phyloP scores from a whole-genome alignment of 2,329 filamentous ascomycete species.

The Cladosporium sp. region DNA sequence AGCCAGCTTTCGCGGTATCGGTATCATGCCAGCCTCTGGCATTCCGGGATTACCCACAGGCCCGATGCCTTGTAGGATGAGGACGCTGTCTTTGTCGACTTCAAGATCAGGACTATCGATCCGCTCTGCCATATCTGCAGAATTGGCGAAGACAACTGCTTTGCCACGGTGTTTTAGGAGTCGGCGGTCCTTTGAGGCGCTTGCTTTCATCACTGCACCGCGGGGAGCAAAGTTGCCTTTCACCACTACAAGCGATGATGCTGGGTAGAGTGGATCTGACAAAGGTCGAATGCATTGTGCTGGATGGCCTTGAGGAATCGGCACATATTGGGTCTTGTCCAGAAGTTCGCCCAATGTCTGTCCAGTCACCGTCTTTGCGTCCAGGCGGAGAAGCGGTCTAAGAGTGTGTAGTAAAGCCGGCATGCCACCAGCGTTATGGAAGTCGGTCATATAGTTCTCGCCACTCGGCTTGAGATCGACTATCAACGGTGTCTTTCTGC shows the following conservation, averaged over 20 bases:
- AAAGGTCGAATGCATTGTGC: conserved; percentile 44
- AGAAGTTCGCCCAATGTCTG: conserved; percentile 46
- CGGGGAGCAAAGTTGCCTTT: conserved; percentile 47
- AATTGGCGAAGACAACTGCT: conserved; percentile 48
- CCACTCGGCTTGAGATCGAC: conserved; percentile 51
- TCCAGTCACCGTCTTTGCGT: conserved; percentile 45
- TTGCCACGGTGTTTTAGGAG: conserved; percentile 43
- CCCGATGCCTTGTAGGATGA: conserved; percentile 48
- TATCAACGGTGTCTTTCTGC: conserved; percentile 43
- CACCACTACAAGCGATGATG: conserved; percentile 44
- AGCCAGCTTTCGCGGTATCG: conserved; percentile 46
- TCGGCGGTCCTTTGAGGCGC: conserved; percentile 45
- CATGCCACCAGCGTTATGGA: conserved; percentile 52
- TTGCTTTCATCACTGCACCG: conserved; percentile 49
- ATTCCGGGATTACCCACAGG: conserved; percentile 51
- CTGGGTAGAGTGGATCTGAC: conserved; percentile 41
- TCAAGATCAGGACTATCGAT: conserved; percentile 44
- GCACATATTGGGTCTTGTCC: conserved; percentile 35
- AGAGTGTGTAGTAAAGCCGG: conserved; percentile 44
- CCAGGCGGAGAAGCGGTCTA: conserved; percentile 43
- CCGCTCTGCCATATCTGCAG: conserved; percentile 42
- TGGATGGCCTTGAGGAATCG: conserved; percentile 40
- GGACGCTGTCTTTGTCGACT: conserved; percentile 43
- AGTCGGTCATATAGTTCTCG: conserved; percentile 53
- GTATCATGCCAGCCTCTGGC: conserved; percentile 51